These are phyloP conservation scores for Yarrowia phangngaensis DNA, from an alignment of 805 yeast genomes.

Conservation along the genomic window DNA sequence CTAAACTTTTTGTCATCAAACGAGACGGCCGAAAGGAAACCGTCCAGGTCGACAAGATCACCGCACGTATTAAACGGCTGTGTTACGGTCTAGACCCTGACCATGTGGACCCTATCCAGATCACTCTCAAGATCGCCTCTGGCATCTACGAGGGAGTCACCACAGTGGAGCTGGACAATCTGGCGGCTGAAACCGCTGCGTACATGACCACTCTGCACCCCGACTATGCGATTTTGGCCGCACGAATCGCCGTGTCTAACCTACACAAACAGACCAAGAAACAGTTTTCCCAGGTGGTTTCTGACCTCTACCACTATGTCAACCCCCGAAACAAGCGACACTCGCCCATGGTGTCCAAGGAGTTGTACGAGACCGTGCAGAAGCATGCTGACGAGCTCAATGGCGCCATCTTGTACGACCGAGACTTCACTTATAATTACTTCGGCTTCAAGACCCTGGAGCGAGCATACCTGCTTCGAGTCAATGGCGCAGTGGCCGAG, in stretches of 20 bases:
- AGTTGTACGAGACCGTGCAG: conserved; percentile 59
- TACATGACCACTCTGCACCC: conserved; percentile 97
- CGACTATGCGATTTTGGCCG: conserved; percentile 93
- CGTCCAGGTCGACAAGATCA: conserved; percentile 92
- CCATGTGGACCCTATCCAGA: conserved; percentile 92
- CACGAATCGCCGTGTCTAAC: conserved; percentile 91
- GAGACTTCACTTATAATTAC: conserved; percentile 75
- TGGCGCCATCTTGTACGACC: conserved; percentile 65
- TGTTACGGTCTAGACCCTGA: conserved; percentile 90
- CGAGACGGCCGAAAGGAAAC: conserved; percentile 95
- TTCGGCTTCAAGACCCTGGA: conserved; percentile 92
- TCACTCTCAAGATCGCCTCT: conserved; percentile 84
- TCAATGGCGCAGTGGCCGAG: conserved; percentile 68
- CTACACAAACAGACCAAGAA: conserved; percentile 92
- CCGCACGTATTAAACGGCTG: conserved; percentile 88
- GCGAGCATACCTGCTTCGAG: conserved; percentile 72
- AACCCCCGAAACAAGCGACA: conserved; percentile 73
- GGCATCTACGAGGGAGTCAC: conserved; percentile 98
- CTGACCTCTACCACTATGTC: conserved; percentile 67
- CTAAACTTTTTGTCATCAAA: conserved; percentile 71
- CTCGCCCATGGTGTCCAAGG: conserved; percentile 67
- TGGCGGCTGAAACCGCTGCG: conserved; percentile 96
- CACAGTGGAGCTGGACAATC: conserved; percentile 76
- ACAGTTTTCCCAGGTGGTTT: conserved; percentile 72
- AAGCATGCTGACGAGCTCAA: conserved; percentile 63